Evolutionary conservation across 2,329 filamentous ascomycete genomes (phyloP).

Genomic region (Sphaerulina musiva): DNA sequence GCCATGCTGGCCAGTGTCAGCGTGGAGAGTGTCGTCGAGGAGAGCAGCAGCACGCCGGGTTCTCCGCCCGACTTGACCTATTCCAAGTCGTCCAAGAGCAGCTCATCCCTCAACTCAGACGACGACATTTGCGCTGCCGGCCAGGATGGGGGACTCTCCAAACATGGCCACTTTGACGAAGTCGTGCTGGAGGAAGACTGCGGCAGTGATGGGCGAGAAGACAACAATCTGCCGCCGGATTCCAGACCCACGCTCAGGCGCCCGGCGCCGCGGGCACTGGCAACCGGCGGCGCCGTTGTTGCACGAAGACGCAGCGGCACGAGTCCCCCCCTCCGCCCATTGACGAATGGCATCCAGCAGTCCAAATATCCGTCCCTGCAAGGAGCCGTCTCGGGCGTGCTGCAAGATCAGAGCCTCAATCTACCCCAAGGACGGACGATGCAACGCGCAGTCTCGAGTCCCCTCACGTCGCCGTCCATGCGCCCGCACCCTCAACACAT

Average conservation of each 20-base stretch:
- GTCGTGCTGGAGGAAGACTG: conserved; percentile 67
- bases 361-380: conserved; percentile 37
- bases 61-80: conserved; percentile 45
- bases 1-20: conserved; percentile 16
- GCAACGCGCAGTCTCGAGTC: conserved; percentile 38
- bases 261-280: conserved; percentile 21
- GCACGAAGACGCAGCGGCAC: conserved; percentile 14
- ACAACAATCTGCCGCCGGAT: conserved; percentile 36
- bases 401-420: conserved; percentile 34
- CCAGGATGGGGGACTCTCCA: conserved; percentile 43
- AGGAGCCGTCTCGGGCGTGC: conserved; percentile 34
- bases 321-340: conserved; percentile 14
- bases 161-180: conserved; percentile 84
- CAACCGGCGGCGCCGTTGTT: conserved; percentile 4
- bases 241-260: conserved; percentile 28
- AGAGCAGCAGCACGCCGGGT: conserved; percentile 18
- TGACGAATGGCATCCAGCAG: conserved; percentile 18
- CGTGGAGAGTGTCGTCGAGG: conserved; percentile 19
- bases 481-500: conserved; percentile 14
- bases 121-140: conserved; percentile 29
- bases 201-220: conserved; percentile 41
- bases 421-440: conserved; percentile 35
- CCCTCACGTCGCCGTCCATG: conserved; percentile 27
- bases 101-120: conserved; percentile 69
- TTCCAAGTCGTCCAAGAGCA: conserved; percentile 82